Conservation (phyloP, 768 basidiomycete genomes). For the Kwoniella sp. region DNA sequence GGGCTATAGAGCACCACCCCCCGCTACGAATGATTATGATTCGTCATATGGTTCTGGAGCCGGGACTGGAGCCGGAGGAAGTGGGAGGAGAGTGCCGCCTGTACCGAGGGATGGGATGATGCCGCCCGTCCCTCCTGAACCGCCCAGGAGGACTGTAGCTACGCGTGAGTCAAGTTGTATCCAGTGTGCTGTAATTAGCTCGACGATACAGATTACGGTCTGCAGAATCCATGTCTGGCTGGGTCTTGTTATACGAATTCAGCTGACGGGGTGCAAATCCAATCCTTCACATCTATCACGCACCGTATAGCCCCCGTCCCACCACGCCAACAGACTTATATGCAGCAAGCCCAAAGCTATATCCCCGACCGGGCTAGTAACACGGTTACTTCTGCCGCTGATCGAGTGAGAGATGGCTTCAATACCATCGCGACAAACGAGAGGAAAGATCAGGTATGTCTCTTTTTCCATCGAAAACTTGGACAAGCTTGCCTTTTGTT, state of each 20-base stretch:
- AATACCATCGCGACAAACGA: slow-evolving; percentile 23
- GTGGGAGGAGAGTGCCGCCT: slow-evolving; percentile 22
- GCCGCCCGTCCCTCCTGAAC: slow-evolving; percentile 14
- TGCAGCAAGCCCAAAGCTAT: slow-evolving; percentile 19
- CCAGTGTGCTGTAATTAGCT: too few species aligned
- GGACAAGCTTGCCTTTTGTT: too few species aligned
- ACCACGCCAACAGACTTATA: neutral
- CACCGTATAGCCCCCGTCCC: slow-evolving; percentile 1
- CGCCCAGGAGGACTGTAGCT: slow-evolving; percentile 22
- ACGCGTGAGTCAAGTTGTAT: slow-evolving; percentile 18
- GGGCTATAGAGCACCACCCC: slow-evolving; percentile 17
- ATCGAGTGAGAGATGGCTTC: slow-evolving; percentile 25
- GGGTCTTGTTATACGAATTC: too few species aligned
- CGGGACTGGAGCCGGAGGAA: neutral
- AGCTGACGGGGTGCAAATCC: too few species aligned
- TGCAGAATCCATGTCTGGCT: too few species aligned
- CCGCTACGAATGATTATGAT: neutral
- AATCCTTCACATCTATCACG: too few species aligned
- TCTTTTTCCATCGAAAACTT: too few species aligned
- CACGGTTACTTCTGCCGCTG: slow-evolving; percentile 17
- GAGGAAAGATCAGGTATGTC: slow-evolving; percentile 24
- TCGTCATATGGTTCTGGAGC: neutral
- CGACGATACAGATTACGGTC: too few species aligned
- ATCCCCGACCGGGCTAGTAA: slow-evolving; percentile 24
- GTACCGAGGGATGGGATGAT: slow-evolving; percentile 23